These are phyloP conservation scores for Pyrrhoderma lamaoense DNA, from an alignment of 1,284 basidiomycete genomes.

Conservation along the genomic window DNA sequence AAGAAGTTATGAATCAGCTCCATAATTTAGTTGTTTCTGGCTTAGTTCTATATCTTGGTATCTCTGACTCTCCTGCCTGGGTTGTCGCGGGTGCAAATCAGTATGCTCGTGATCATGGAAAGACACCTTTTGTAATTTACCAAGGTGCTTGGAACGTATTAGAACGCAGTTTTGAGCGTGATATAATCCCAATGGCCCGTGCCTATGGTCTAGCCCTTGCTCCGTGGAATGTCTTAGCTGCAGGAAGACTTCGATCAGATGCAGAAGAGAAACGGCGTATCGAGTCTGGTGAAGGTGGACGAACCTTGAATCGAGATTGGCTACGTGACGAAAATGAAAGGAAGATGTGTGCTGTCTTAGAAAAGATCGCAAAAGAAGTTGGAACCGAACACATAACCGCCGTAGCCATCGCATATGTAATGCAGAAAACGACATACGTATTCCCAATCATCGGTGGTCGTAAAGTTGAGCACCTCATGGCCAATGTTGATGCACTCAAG, in stretches of 20 bases:
- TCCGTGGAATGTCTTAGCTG: slow-evolving; percentile 22
- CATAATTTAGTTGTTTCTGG: slow-evolving; percentile 30
- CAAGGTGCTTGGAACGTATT: slow-evolving; percentile 49
- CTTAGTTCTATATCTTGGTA: slow-evolving; percentile 32
- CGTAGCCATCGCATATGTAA: slow-evolving; percentile 20
- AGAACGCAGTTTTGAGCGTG: slow-evolving; percentile 46
- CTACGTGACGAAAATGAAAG: slow-evolving; percentile 26
- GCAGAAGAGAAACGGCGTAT: slow-evolving; percentile 17
- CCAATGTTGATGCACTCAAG: slow-evolving; percentile 25
- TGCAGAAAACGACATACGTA: slow-evolving; percentile 20
- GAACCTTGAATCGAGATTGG: slow-evolving; percentile 21
- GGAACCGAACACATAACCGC: slow-evolving; percentile 21
- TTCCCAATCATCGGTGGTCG: slow-evolving; percentile 24
- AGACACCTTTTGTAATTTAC: slow-evolving; percentile 50
- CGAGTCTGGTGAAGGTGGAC: slow-evolving; percentile 26
- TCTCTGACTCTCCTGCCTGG: slow-evolving; percentile 47
- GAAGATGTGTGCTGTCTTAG: slow-evolving; percentile 24
- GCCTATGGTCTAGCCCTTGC: slow-evolving; percentile 34
- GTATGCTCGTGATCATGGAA: slow-evolving; percentile 40
- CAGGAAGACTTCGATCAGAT: slow-evolving; percentile 17
- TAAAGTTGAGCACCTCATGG: slow-evolving; percentile 25
- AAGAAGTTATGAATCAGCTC: slow-evolving; percentile 32
- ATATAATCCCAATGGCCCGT: slow-evolving; percentile 55
- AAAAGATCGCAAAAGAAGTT: slow-evolving; percentile 29
- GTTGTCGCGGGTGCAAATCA: slow-evolving; percentile 45